Evolutionary conservation across 2,329 filamentous ascomycete genomes (phyloP), one percentile per base, ranked within the genome.

Genomic region (Cladosporium sp.): DNA sequence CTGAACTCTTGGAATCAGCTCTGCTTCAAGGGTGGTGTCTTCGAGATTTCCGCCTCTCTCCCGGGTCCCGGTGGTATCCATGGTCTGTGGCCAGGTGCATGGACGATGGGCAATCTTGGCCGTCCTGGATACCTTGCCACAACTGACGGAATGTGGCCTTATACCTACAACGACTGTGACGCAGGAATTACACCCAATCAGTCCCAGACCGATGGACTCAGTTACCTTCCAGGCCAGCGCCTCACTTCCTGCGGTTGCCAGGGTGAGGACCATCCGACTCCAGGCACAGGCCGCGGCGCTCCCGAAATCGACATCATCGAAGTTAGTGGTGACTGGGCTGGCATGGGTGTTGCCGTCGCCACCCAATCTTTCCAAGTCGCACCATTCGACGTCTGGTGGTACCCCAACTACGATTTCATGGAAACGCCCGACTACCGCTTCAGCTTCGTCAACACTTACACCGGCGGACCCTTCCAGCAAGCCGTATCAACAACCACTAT

Each of bases 71-170:
- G 84, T 40, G 82, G 86, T 56, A 77, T 81, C 12, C 76, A 80
- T 50, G 85, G 85, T 51, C 85, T 88, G 68, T 88, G 85, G 85
- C 85, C 85, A 37, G 85, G 85, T 67, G 85, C 87, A 67, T 88
- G 85, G 85, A 76, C 83, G 0, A 86, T 88, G 82, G 85, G 85
- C 4, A 88, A 88, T 61, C 74, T 88, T 18, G 85, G 80, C 32
- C 76, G 85, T 56, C 82, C 85, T 20, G 85, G 85, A 11, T 86
- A 86, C 65, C 76, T 81, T 27, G 80, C 83, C 8, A 86, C 84
- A 1, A 88, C 84, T 0, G 84, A 88, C 55, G 85, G 85, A 3
- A 74, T 86, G 66, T 88, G 85, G 85, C 85, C 85, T 0, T 88
- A 88, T 70, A 86, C 81, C 58, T 88, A 88, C 62, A 75, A 82